phyloP scores from a whole-genome alignment of 2,329 filamentous ascomycete species.

The Penicillium sclerotigenum region DNA sequence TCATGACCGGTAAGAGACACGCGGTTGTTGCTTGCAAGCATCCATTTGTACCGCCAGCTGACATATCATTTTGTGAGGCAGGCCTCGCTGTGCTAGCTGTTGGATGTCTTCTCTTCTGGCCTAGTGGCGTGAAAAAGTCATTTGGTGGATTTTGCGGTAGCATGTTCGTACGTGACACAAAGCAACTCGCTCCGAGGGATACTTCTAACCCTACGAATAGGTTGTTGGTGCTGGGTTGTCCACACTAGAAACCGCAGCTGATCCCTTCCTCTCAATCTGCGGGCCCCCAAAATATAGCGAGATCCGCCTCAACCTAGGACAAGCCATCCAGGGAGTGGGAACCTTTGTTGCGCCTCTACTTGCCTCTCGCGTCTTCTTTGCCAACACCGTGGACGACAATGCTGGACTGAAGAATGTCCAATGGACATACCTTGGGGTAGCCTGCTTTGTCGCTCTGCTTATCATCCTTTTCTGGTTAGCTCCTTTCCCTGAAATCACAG shows the following conservation, averaged over 20 bases:
- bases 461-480: constrained; percentile 59
- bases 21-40: constrained; percentile 22
- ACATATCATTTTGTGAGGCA: constrained; percentile 33
- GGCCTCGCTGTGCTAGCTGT: constrained; percentile 56
- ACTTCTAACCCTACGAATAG: not conserved
- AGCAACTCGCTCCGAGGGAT: not conserved
- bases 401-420: constrained; percentile 56
- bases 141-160: constrained; percentile 61
- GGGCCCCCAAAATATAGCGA: constrained; percentile 59
- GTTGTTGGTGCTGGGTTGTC: constrained; percentile 52
- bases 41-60: not conserved
- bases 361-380: constrained; percentile 61
- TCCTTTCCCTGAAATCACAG: constrained; percentile 55
- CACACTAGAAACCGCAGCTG: constrained; percentile 59
- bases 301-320: constrained; percentile 57
- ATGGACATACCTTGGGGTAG: constrained; percentile 63
- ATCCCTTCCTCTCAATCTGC: constrained; percentile 50
- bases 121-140: constrained; percentile 52
- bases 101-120: constrained; percentile 59
- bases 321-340: constrained; percentile 58
- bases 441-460: constrained; percentile 57
- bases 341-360: constrained; percentile 59
- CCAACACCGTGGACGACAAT: constrained; percentile 48
- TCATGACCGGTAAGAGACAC: constrained; percentile 17
- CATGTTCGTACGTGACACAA: constrained; percentile 43